Base-by-base conservation (phyloP, 1,284 basidiomycete species). In the Coniferiporia weirii region DNA sequence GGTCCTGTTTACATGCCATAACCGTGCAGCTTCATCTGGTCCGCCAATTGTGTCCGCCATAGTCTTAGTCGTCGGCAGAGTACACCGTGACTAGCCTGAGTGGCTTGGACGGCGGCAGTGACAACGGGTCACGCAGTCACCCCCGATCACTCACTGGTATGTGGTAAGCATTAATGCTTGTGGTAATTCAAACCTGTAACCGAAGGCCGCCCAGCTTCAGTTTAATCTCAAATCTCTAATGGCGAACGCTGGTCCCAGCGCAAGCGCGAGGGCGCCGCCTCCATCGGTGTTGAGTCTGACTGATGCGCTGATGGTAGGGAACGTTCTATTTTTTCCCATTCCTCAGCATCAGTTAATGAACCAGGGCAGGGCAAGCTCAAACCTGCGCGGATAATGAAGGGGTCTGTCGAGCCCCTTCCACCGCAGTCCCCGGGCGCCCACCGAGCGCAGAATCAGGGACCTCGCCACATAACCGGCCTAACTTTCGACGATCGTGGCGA, bases 1-100 rank as follows among this genome's bases (percentile, higher is more conserved):
- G 46, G 97, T 99, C 68, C 93, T 79, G 75, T 95, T 95, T 64
- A 99, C 95, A 69, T 95, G 89, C 93, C 95, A 98, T 67, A 99
- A 80, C 69, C 89, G 86, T 55, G 93, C 85, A 56, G 82, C 79
- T 71, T 91, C 89, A 72, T 91, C 88, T 66, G 75, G 75, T 63
- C 89, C 86, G 63, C 78, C 75, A 83, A 87, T 85, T 64, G 68
- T 71, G 66, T 63, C 43, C 43, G 61, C 56, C 54, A 63, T 59
- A 59, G 66, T 36, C 52, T 20, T 54, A 45, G 62, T 60, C 54
- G 40, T 49, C 61, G 61, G 67, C 66, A 70, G 67, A 65, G 57
- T 54, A 40, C 62, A 68, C 75, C 74, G 56, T 66, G 74, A 75
- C 71, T 76, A 73, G 71, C 27, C n/a, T n/a, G n/a, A 19, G n/a